phyloP scores from a whole-genome alignment of 116 monocot species.

The Cymodocea nodosa region DNA sequence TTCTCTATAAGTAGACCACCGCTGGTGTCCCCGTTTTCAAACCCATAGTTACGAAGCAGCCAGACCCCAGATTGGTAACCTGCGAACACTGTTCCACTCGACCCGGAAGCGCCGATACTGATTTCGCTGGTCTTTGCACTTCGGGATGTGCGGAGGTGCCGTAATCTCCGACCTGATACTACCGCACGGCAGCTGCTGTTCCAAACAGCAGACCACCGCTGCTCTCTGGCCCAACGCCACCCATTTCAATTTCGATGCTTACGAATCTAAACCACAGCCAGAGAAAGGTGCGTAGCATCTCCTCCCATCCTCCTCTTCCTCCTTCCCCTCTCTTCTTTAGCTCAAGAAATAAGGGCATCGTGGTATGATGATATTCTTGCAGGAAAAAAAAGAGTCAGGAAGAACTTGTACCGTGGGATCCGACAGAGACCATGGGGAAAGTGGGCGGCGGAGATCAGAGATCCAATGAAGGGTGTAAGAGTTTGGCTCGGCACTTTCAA shows the following conservation, averaged over 20 bases:
- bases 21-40: neutral
- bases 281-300: conserved; percentile 6
- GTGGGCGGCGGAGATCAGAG: conserved; percentile 81
- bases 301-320: too few species aligned
- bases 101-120: neutral
- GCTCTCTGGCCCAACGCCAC: conserved; percentile 26
- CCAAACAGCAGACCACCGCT: conserved; percentile 10
- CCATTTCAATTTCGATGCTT: neutral
- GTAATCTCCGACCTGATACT: conserved; percentile 37
- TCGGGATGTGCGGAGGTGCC: conserved; percentile 39
- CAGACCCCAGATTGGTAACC: too few species aligned
- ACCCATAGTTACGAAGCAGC: neutral
- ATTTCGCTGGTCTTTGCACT: neutral
- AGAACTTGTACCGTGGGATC: conserved; percentile 61
- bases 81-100: neutral
- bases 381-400: conserved; percentile 32
- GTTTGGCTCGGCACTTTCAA: conserved; percentile 77
- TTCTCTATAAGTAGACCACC: conserved; percentile 1
- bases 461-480: conserved; percentile 50
- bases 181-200: neutral
- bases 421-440: conserved; percentile 68
- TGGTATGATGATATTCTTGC: too few species aligned
- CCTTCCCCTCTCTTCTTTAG: too few species aligned
- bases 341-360: too few species aligned
- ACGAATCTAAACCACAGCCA: neutral